Conservation (phyloP, 75 land plant genomes). For the Adiantum capillusveneris region DNA sequence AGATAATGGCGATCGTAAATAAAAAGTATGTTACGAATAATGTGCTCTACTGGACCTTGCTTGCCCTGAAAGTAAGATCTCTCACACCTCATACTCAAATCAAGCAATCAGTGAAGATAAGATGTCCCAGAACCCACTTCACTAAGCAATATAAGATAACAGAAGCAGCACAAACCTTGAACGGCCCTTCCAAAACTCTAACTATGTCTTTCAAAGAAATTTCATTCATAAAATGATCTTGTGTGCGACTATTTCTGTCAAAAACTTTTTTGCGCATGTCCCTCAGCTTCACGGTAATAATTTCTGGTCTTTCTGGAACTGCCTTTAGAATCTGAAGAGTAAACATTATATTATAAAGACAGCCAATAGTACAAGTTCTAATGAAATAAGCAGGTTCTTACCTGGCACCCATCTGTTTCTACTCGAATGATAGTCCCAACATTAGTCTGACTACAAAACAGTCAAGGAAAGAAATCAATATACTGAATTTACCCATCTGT, state of each 20-base stretch:
- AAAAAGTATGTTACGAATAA: constrained; percentile 67
- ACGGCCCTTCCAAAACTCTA: constrained; percentile 79
- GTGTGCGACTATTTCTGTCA: constrained; percentile 52
- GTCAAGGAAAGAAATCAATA: too few relatives aligned
- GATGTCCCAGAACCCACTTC: too few relatives aligned
- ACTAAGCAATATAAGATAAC: too few relatives aligned
- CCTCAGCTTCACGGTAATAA: constrained; percentile 58
- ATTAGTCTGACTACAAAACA: constrained; percentile 48
- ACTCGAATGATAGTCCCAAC: constrained; percentile 92
- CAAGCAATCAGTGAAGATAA: too few relatives aligned
- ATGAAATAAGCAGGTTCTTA: constrained; percentile 3
- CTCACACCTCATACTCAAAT: too few relatives aligned
- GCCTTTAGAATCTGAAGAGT: constrained; percentile 70
- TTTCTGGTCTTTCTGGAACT: constrained; percentile 77
- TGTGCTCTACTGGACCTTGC: constrained; percentile 92
- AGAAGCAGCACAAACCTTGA: constrained; percentile 32
- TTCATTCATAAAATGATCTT: constrained; percentile 58
- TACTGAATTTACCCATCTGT: too few relatives aligned
- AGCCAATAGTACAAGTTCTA: background rate
- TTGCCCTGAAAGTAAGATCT: constrained; percentile 57
- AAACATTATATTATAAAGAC: background rate
- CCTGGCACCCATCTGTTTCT: constrained; percentile 91
- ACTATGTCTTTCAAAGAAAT: constrained; percentile 78
- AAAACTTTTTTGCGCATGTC: constrained; percentile 66
- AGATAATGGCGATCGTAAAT: constrained; percentile 87